Evolutionary conservation across 2,329 filamentous ascomycete genomes (phyloP), one percentile per base, ranked within the genome.

Genomic region (Polytolypa hystricis): DNA sequence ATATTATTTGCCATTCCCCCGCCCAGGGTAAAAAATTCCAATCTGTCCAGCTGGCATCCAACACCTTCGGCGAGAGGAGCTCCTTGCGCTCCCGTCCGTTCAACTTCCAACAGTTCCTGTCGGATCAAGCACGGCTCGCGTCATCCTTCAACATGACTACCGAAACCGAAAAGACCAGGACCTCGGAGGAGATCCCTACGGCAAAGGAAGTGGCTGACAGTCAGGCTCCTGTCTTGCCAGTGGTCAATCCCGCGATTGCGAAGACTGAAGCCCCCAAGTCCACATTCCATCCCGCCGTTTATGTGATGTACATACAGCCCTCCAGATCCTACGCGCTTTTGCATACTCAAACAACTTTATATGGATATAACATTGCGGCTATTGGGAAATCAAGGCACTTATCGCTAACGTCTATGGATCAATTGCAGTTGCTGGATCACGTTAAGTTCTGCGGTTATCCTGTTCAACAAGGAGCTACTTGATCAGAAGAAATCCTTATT

Each of bases 381-480:
- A n/a, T n/a, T 9, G 25, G 20, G 28, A 21, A 23, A 11, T 5
- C 18, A 25, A 18, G 18, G 15, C 17, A 21, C 18, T 35, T 15
- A 35, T 17, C 20, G 23, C 11, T 25, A 7, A 6, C 11, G 8
- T 28, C 5, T 14, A 19, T 17, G 33, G 16, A 47, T 28, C 18
- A 12, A 28, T 14, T 28, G 10, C 61, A 94, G 87, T 52, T 71
- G 79, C 50, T 98, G 91, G 91, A 96, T 98, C 57, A 69, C 79
- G 41, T 72, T 95, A 60, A 93, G 84, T 55, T 94, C 86, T 29
- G 84, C 81, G 52, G 86, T 96, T 57, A 98, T 98, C 60, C 71
- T 98, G 44, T 96, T 95, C 80, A 96, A 98, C 79, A 98, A 98
- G 76, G 94, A 84, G 77, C 85, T 98, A 54, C 74, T 96, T 44